Percentiles rank a stretch among this genome's conserved stretches.
Evolutionary conservation across 1,284 basidiomycete genomes (phyloP).

Genomic region (Ceratobasidium sp.): DNA sequence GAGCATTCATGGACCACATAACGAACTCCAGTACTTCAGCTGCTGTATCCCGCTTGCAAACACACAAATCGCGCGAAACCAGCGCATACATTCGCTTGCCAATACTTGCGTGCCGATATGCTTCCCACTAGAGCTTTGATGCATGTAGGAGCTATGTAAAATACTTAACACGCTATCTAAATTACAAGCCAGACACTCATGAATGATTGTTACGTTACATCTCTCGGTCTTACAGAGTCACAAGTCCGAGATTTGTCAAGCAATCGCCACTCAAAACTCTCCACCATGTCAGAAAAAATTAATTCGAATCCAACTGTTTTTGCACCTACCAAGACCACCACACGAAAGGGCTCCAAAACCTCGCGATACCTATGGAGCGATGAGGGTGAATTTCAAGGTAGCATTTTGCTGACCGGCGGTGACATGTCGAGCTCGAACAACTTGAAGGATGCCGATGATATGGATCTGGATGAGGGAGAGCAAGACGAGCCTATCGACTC

Average conservation of each 20-base stretch:
- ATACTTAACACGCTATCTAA: too few species aligned
- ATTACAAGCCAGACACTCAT: too few species aligned
- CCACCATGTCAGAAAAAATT: conserved; percentile 40
- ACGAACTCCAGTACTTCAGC: too few species aligned
- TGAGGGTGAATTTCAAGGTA: conserved; percentile 38
- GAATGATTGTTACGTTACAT: not conserved
- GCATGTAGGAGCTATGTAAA: too few species aligned
- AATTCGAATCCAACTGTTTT: conserved; percentile 70
- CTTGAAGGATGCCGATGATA: conserved; percentile 35
- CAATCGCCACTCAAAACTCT: not conserved
- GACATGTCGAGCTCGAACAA: conserved; percentile 44
- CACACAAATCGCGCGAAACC: too few species aligned
- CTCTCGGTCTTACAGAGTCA: too few species aligned
- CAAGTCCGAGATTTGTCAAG: too few species aligned
- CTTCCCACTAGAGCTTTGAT: too few species aligned
- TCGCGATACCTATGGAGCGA: conserved; percentile 60
- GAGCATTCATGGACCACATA: too few species aligned
- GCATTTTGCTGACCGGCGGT: conserved; percentile 41
- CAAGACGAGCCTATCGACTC: conserved; percentile 69
- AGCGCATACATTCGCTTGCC: too few species aligned
- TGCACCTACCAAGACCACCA: conserved; percentile 53
- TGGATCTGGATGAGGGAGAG: conserved; percentile 39
- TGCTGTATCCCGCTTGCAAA: too few species aligned
- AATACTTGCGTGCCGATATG: too few species aligned
- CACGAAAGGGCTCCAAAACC: conserved; percentile 49